A percentile compares a stretch with the other conserved stretches of the same genome.
Conservation (phyloP, 1,139 yeast species). For the Candida buenavistaensis region DNA sequence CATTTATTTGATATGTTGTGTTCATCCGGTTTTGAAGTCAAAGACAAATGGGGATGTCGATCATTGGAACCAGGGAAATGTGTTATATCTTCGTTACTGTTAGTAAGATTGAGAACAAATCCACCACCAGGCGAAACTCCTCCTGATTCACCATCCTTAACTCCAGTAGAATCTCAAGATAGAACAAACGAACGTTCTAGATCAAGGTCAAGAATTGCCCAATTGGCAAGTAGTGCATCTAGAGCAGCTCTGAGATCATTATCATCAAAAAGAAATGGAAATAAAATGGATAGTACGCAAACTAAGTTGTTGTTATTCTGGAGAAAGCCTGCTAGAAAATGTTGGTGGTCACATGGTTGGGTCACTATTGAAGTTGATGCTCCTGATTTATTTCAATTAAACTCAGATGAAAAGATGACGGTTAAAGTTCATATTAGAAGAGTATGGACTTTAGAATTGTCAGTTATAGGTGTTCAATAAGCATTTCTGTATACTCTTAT, state of each 20-base stretch:
- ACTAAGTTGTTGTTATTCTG: slow-evolving; percentile 88
- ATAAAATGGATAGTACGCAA: slow-evolving; percentile 33
- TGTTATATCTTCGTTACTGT: slow-evolving; percentile 79
- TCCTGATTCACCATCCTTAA: slow-evolving; percentile 49
- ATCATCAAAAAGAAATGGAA: slow-evolving; percentile 37
- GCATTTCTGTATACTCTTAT: no score
- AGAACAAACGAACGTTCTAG: slow-evolving; percentile 44
- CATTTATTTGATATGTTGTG: slow-evolving; percentile 95
- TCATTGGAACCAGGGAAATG: slow-evolving; percentile 84
- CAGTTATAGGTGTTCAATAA: slow-evolving; percentile 60
- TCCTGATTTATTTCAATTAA: slow-evolving; percentile 23
- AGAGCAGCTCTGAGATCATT: slow-evolving; percentile 57
- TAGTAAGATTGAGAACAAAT: slow-evolving; percentile 59
- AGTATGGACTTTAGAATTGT: slow-evolving; percentile 83
- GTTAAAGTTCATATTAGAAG: slow-evolving; percentile 70
- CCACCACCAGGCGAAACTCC: slow-evolving; percentile 29
- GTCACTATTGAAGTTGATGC: slow-evolving; percentile 50
- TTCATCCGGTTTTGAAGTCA: slow-evolving; percentile 74
- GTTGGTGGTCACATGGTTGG: slow-evolving; percentile 93
- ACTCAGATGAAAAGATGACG: slow-evolving; percentile 18
- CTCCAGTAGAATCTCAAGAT: slow-evolving; percentile 47
- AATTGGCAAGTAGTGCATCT: slow-evolving; percentile 42
- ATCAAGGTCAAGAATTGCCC: slow-evolving; percentile 42
- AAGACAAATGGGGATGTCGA: slow-evolving; percentile 85
- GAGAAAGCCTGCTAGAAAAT: slow-evolving; percentile 98